A percentile compares a stretch with the other conserved stretches of the same genome.
phyloP scores from a whole-genome alignment of 306 rosid genomes.

The Sesbania bispinosa region DNA sequence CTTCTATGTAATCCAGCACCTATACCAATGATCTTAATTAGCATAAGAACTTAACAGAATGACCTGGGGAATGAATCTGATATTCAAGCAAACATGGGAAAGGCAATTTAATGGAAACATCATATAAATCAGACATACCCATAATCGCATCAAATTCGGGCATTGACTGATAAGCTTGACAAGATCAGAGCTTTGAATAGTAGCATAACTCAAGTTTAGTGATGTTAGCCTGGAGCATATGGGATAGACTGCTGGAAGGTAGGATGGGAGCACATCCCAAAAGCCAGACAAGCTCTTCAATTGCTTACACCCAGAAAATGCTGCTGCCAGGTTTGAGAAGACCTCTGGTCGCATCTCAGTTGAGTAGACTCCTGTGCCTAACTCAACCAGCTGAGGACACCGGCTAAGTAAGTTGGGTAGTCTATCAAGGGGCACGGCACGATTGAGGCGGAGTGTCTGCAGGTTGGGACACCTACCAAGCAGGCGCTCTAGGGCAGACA shows the following conservation, averaged over 20 bases:
- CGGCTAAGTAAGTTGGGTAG: constrained; percentile 53
- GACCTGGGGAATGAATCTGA: constrained; percentile 3
- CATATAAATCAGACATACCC: constrained; percentile 51
- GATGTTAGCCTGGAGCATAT: constrained; percentile 66
- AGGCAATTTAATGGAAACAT: background rate
- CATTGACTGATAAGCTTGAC: constrained; percentile 72
- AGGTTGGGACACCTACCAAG: constrained; percentile 76
- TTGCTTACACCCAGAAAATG: constrained; percentile 57
- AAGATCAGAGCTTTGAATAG: constrained; percentile 61
- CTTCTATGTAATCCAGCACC: constrained; percentile 96
- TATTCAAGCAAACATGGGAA: background rate
- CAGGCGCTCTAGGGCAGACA: constrained; percentile 76
- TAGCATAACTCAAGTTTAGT: constrained; percentile 74
- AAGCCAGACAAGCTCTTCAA: constrained; percentile 75
- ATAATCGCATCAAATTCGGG: constrained; percentile 61
- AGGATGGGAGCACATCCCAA: constrained; percentile 79
- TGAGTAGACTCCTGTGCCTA: constrained; percentile 76
- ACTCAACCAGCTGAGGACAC: constrained; percentile 74
- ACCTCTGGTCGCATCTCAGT: constrained; percentile 71
- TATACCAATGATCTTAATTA: constrained; percentile 38
- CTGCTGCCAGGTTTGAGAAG: constrained; percentile 49
- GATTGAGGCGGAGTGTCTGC: constrained; percentile 77
- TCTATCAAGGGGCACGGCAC: constrained; percentile 69
- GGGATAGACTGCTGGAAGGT: constrained; percentile 64
- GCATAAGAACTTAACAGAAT: constrained; percentile 13